Evolutionary conservation across 2,329 filamentous ascomycete species (phyloP).

Genomic region (Truncatella angustata): DNA sequence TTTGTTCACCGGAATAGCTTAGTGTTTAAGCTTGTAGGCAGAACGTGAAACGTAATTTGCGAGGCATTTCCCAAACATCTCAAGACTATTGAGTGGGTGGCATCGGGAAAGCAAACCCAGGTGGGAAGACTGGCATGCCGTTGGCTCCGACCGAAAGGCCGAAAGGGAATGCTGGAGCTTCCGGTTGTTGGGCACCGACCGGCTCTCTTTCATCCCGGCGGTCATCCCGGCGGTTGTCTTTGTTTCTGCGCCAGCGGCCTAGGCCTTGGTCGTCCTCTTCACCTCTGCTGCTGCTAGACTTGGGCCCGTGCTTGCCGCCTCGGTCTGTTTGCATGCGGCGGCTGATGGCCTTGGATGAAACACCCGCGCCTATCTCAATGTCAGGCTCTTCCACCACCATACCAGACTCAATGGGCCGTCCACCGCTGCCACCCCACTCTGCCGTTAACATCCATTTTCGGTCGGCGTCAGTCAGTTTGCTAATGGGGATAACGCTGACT

Average conservation of each 20-base stretch:
- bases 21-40: too few species aligned
- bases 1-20: too few species aligned
- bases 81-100: constrained; percentile 21
- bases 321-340: constrained; percentile 69
- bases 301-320: constrained; percentile 62
- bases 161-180: constrained; percentile 38
- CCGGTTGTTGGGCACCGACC: constrained; percentile 24
- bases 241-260: constrained; percentile 26
- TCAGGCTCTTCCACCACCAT: constrained; percentile 96
- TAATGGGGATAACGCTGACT: constrained; percentile 89
- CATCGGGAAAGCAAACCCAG: constrained; percentile 40
- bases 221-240: constrained; percentile 18
- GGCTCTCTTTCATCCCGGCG: constrained; percentile 20
- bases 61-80: background rate
- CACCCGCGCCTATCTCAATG: constrained; percentile 96
- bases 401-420: constrained; percentile 73
- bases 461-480: constrained; percentile 91
- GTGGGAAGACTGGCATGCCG: constrained; percentile 49
- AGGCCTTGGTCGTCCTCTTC: constrained; percentile 26
- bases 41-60: background rate
- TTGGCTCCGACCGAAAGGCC: constrained; percentile 43
- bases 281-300: constrained; percentile 52
- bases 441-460: constrained; percentile 96
- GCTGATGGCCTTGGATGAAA: constrained; percentile 86
- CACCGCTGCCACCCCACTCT: constrained; percentile 89